Percentiles rank a stretch among this genome's conserved stretches.
Conservation (phyloP, 75 land plant species). For the Sequoiadendron giganteum region DNA sequence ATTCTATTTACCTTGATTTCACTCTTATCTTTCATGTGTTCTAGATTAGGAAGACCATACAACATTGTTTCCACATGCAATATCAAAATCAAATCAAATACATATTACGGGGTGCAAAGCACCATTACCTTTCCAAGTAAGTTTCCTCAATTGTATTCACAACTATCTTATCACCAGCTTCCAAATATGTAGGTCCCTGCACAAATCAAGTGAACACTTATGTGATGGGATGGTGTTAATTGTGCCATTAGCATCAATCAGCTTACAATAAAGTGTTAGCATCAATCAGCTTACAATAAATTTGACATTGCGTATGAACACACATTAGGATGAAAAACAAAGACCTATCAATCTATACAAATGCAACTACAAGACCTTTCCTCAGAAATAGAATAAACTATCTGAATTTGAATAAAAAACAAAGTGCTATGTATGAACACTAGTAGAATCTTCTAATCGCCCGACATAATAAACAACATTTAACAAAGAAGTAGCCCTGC, state of each 20-base stretch:
- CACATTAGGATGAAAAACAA: not conserved
- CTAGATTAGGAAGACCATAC: not conserved
- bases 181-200: slow-evolving; percentile 31
- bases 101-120: not conserved
- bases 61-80: not conserved
- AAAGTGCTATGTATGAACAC: not conserved
- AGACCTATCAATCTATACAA: not conserved
- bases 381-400: not conserved
- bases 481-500: not conserved
- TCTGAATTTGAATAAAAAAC: not conserved
- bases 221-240: not conserved
- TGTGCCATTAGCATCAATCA: not conserved
- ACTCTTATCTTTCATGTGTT: not conserved
- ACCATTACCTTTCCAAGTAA: slow-evolving; percentile 27
- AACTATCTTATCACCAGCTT: slow-evolving; percentile 29
- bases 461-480: not conserved
- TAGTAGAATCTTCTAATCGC: not conserved
- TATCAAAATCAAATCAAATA: not conserved
- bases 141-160: slow-evolving; percentile 29
- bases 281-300: too few species aligned
- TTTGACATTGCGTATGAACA: not conserved
- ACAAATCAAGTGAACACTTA: not conserved
- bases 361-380: not conserved
- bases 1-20: not conserved
- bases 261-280: not conserved